Conservation (phyloP, 2,329 filamentous ascomycete species). For the Xylaria sp. region DNA sequence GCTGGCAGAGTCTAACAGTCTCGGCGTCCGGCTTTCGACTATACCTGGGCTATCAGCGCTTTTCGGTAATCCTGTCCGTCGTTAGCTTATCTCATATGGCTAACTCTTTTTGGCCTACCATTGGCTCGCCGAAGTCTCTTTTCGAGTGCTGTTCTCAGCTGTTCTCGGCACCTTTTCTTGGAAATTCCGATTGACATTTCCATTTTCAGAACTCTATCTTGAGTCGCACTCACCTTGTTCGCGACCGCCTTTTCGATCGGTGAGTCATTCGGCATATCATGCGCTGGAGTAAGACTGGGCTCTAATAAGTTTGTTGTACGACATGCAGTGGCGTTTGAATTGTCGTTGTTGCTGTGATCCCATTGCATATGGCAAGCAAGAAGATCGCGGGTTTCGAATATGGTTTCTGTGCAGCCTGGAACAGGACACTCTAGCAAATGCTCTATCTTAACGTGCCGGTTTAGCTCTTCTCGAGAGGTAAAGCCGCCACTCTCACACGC, state of each 20-base stretch:
- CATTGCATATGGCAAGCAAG: conserved; percentile 54
- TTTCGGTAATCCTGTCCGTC: conserved; percentile 44
- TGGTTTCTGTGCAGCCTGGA: conserved; percentile 53
- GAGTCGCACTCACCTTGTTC: conserved; percentile 18
- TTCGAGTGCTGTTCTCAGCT: conserved; percentile 52
- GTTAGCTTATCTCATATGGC: not conserved
- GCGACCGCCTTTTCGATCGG: not conserved
- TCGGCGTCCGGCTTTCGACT: conserved; percentile 45
- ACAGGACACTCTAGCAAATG: conserved; percentile 58
- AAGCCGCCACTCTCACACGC: conserved; percentile 53
- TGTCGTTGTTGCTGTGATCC: conserved; percentile 48
- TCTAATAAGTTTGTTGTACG: conserved; percentile 40
- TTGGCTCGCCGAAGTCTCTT: conserved; percentile 49
- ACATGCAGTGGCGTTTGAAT: conserved; percentile 23
- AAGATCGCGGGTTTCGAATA: conserved; percentile 51
- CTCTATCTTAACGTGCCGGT: conserved; percentile 58
- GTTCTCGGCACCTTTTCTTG: conserved; percentile 53
- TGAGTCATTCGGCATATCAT: not conserved
- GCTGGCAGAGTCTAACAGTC: conserved; percentile 50
- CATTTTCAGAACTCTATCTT: conserved; percentile 47
- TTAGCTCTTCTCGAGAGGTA: conserved; percentile 53
- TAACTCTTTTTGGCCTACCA: conserved; percentile 39
- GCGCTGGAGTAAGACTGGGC: not conserved
- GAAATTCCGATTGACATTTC: conserved; percentile 48
- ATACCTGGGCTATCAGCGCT: conserved; percentile 51